A percentile compares a stretch with the other conserved stretches of the same genome.
phyloP scores from a whole-genome alignment of 768 basidiomycete genomes.

The Collybia sordida region DNA sequence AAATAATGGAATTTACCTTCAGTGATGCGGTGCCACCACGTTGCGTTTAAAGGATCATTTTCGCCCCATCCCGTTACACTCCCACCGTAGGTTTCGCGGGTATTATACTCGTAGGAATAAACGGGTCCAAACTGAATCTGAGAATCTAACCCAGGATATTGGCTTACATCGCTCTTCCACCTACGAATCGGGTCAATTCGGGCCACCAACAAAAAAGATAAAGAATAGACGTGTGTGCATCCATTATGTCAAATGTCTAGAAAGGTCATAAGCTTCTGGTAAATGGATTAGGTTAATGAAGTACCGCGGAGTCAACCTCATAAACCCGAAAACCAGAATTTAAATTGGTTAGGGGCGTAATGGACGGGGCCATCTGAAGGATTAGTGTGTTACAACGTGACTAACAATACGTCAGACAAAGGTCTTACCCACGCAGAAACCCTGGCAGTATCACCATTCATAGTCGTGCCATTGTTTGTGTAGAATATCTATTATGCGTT shows the following conservation, averaged over 20 bases:
- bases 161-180: conserved; percentile 62
- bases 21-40: conserved; percentile 82
- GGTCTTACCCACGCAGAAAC: conserved; percentile 41
- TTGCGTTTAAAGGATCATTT: conserved; percentile 73
- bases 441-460: conserved; percentile 55
- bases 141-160: conserved; percentile 56
- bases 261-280: background rate
- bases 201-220: background rate
- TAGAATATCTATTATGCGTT: conserved; percentile 59
- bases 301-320: conserved; percentile 67
- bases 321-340: conserved; percentile 78
- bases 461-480: conserved; percentile 64
- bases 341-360: conserved; percentile 68
- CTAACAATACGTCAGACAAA: background rate
- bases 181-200: conserved; percentile 28
- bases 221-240: conserved; percentile 68
- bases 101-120: conserved; percentile 66
- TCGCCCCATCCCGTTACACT: conserved; percentile 57
- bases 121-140: conserved; percentile 61
- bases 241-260: conserved; percentile 76
- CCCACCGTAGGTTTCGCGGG: conserved; percentile 64
- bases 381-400: background rate
- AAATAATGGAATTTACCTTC: conserved; percentile 44
- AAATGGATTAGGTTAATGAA: conserved; percentile 16
- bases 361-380: conserved; percentile 60